Evolutionary conservation across 2,329 filamentous ascomycete genomes (phyloP).

Genomic region (Beauveria australis): DNA sequence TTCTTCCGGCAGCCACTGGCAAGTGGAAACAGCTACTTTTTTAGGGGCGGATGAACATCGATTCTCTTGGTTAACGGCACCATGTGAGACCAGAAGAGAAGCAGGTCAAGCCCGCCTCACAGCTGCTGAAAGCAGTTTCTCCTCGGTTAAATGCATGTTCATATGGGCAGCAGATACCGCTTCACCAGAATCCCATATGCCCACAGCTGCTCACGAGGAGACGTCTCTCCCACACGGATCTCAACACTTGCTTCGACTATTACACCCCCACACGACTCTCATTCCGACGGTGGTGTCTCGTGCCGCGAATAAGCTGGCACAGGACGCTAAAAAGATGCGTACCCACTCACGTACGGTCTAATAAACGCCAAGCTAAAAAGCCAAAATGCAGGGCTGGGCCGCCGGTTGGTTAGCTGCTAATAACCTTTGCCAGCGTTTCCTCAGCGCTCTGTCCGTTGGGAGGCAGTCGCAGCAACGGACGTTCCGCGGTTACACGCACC

Average conservation of each 20-base stretch:
- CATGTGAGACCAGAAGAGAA: too few species aligned
- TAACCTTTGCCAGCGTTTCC: not conserved
- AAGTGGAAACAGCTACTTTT: not conserved
- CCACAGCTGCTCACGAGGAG: not conserved
- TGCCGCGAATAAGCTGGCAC: not conserved
- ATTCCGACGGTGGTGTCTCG: not conserved
- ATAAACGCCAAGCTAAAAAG: slow-evolving; percentile 7
- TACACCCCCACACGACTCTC: not conserved
- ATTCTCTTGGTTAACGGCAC: not conserved
- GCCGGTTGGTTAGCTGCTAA: not conserved
- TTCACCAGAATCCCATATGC: not conserved
- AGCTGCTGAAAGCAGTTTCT: too few species aligned
- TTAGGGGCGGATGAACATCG: slow-evolving; percentile 1
- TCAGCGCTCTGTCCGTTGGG: not conserved
- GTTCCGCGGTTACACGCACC: not conserved
- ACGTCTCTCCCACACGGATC: not conserved
- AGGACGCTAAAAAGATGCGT: not conserved
- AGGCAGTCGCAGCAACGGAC: not conserved
- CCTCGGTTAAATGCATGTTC: not conserved
- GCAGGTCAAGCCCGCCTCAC: too few species aligned
- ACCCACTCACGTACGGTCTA: slow-evolving; percentile 2
- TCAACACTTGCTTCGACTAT: not conserved
- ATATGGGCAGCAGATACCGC: not conserved
- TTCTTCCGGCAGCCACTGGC: not conserved
- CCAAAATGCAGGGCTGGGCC: not conserved